Evolutionary conservation across 257 asterid species (phyloP).

Genomic region (Salvia rosmarinus): DNA sequence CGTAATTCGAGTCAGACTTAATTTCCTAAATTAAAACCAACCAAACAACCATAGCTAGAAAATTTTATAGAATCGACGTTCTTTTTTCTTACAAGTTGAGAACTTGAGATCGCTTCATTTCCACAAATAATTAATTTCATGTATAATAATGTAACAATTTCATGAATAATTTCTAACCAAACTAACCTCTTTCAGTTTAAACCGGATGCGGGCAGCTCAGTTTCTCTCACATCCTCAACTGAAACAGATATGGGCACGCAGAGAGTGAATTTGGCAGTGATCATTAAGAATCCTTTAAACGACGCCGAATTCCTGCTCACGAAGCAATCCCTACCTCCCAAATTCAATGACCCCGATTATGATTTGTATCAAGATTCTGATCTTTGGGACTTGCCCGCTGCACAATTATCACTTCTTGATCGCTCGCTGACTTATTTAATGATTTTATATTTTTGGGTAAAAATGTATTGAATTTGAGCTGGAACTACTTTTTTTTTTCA

Average conservation of each 20-base stretch:
- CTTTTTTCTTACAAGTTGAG: too few relatives aligned
- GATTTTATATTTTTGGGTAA: neutral
- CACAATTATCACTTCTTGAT: constrained; percentile 41
- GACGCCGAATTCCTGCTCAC: constrained; percentile 56
- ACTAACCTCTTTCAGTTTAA: neutral
- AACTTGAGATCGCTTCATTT: too few relatives aligned
- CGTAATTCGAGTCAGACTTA: too few relatives aligned
- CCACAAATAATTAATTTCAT: too few relatives aligned
- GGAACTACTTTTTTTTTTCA: neutral
- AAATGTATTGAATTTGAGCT: neutral
- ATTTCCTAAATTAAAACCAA: too few relatives aligned
- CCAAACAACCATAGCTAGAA: too few relatives aligned
- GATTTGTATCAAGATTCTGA: constrained; percentile 75
- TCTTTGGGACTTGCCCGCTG: constrained; percentile 91
- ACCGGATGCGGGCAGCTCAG: neutral
- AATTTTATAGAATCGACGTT: too few relatives aligned
- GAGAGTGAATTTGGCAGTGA: constrained; percentile 55
- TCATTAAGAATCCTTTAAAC: constrained; percentile 59
- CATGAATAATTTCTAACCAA: too few relatives aligned
- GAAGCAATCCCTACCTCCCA: constrained; percentile 72
- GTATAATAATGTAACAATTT: too few relatives aligned
- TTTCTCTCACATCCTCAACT: neutral
- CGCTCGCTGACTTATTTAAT: constrained; percentile 10
- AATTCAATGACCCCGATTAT: constrained; percentile 77
- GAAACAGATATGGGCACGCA: constrained; percentile 50